Percentiles rank a stretch among this genome's conserved stretches.
Conservation (phyloP, 148 eudicot species). For the Polygonum maritimum region DNA sequence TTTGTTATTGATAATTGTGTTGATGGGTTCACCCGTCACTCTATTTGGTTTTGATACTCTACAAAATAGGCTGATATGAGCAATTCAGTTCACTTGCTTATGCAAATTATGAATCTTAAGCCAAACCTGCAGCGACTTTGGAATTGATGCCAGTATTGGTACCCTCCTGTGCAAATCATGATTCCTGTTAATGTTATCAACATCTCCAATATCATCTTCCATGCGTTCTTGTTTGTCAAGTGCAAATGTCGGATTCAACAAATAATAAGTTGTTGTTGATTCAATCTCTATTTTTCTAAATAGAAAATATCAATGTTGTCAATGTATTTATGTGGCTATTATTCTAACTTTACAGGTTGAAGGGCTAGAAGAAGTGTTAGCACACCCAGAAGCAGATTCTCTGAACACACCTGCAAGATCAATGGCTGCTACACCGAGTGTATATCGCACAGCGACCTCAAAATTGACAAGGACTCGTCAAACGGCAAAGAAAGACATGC, state of each 20-base stretch:
- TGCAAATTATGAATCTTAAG: not conserved
- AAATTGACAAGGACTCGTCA: slow-evolving; percentile 25
- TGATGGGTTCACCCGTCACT: too few species aligned
- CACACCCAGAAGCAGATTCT: slow-evolving; percentile 17
- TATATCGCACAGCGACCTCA: slow-evolving; percentile 24
- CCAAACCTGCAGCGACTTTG: not conserved
- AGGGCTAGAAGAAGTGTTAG: slow-evolving; percentile 61
- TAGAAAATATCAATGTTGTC: not conserved
- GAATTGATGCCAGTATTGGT: not conserved
- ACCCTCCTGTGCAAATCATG: not conserved
- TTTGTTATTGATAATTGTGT: not conserved
- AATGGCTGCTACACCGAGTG: slow-evolving; percentile 21
- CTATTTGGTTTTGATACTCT: not conserved
- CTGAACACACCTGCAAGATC: slow-evolving; percentile 41
- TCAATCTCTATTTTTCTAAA: not conserved
- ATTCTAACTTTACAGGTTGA: slow-evolving; percentile 41
- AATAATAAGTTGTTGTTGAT: not conserved
- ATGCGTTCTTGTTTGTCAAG: not conserved
- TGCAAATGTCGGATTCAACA: not conserved
- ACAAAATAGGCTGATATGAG: not conserved
- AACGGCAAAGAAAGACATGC: slow-evolving; percentile 3
- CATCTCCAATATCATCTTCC: not conserved
- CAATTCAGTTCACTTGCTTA: not conserved
- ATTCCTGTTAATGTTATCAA: not conserved
- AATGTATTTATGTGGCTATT: not conserved